Evolutionary conservation across 192 early-diverging fungal species (phyloP).

Genomic region (Dispira simplex): DNA sequence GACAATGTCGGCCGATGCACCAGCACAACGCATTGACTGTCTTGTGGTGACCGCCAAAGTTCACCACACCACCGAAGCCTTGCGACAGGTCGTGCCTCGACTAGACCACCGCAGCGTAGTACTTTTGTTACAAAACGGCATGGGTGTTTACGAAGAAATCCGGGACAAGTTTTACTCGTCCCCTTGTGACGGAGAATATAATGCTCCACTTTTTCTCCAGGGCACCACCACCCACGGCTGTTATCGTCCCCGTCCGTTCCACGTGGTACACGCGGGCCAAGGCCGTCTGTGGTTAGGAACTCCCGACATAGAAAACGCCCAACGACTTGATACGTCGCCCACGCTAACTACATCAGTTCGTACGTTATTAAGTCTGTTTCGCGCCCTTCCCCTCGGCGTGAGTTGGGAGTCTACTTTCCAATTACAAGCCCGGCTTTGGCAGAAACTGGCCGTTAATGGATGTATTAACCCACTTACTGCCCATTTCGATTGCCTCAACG

Average conservation of each 20-base stretch:
- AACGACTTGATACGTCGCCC: no score
- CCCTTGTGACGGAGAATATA: conserved; percentile 16
- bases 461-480: conserved; percentile 51
- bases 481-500: conserved; percentile 36
- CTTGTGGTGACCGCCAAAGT: conserved; percentile 51
- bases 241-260: conserved; percentile 23
- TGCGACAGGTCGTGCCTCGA: conserved; percentile 27
- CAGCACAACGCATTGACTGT: conserved; percentile 24
- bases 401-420: conserved; percentile 8
- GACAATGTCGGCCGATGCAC: conserved; percentile 12
- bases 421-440: conserved; percentile 27
- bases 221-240: conserved; percentile 42
- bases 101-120: conserved; percentile 32
- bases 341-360: no score
- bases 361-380: no score
- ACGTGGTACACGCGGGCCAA: conserved; percentile 36
- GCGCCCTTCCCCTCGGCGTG: no score
- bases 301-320: no score
- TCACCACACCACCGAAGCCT: conserved; percentile 36
- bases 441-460: conserved; percentile 48
- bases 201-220: conserved; percentile 27
- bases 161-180: conserved; percentile 15
- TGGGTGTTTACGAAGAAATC: conserved; percentile 40
- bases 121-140: conserved; percentile 49
- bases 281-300: conserved; percentile 29